Evolutionary conservation across 805 yeast genomes (phyloP).

Genomic region (Wickerhamiella musiphila): DNA sequence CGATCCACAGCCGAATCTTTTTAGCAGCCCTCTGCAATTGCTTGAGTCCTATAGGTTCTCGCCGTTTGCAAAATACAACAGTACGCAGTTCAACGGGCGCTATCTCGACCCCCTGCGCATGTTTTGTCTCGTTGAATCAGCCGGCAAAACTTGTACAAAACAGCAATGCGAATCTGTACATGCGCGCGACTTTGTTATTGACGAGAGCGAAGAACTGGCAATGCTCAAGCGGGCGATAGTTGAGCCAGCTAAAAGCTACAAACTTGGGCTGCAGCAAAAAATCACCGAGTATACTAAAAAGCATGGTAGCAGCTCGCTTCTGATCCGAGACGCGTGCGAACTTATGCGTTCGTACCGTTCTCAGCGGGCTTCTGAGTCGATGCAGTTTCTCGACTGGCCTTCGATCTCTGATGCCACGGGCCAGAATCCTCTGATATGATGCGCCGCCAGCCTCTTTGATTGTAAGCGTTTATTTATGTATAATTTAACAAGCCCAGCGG

Average conservation of each 20-base stretch:
- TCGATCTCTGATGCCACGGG: no score
- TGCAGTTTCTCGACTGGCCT: no score
- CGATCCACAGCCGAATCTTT: no score
- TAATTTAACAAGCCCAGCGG: no score
- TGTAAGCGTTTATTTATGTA: no score
- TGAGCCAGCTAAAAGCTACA: background rate
- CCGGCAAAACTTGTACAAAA: conserved; percentile 4
- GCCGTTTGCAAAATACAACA: conserved; percentile 6
- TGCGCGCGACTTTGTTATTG: conserved; percentile 9
- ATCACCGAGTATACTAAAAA: no score
- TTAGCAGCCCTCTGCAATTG: conserved; percentile 9
- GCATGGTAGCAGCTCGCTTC: no score
- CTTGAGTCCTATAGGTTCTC: conserved; percentile 12
- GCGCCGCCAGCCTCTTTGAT: no score
- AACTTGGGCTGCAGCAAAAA: background rate
- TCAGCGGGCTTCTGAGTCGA: no score
- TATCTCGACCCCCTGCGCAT: conserved; percentile 7
- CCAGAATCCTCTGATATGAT: no score
- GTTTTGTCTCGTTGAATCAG: conserved; percentile 10
- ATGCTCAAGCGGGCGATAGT: background rate
- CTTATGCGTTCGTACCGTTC: no score
- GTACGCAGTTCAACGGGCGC: conserved; percentile 10
- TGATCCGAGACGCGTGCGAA: no score
- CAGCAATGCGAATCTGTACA: conserved; percentile 10
- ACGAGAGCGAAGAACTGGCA: background rate